Conservation (phyloP, 2,329 filamentous ascomycete genomes). For the Sporothrix protearum region DNA sequence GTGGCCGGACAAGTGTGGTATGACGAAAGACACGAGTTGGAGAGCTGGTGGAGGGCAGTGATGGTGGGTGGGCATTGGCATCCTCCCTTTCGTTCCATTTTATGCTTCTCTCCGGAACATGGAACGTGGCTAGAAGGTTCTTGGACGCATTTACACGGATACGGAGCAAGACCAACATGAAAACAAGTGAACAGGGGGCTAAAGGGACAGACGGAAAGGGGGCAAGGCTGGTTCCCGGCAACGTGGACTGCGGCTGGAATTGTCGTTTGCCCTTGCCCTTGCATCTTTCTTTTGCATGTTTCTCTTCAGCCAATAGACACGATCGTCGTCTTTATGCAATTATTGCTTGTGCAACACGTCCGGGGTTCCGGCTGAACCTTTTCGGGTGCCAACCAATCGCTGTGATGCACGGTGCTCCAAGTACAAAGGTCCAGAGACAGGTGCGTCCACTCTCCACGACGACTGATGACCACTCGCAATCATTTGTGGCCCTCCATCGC, state of each 20-base stretch:
- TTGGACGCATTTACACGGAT: background rate
- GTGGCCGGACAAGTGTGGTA: background rate
- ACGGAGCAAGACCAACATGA: background rate
- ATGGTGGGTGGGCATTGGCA: background rate
- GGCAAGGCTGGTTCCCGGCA: background rate
- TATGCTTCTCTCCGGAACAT: background rate
- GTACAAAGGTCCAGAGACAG: background rate
- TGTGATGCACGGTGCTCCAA: background rate
- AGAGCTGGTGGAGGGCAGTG: background rate
- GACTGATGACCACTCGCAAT: background rate
- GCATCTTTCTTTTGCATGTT: too few species aligned
- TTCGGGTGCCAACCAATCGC: background rate
- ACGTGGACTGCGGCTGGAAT: background rate
- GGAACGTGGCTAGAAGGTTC: conserved; percentile 2
- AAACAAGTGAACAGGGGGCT: background rate
- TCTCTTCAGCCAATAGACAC: background rate
- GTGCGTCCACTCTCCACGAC: background rate
- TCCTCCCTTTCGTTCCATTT: background rate
- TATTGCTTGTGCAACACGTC: background rate
- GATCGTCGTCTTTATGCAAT: background rate
- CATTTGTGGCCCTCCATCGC: background rate
- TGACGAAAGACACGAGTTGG: background rate
- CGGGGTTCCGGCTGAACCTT: background rate
- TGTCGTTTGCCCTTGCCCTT: background rate
- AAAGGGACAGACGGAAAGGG: background rate